Conservation (phyloP, 2,329 filamentous ascomycete genomes). For the Alternaria brassicae region DNA sequence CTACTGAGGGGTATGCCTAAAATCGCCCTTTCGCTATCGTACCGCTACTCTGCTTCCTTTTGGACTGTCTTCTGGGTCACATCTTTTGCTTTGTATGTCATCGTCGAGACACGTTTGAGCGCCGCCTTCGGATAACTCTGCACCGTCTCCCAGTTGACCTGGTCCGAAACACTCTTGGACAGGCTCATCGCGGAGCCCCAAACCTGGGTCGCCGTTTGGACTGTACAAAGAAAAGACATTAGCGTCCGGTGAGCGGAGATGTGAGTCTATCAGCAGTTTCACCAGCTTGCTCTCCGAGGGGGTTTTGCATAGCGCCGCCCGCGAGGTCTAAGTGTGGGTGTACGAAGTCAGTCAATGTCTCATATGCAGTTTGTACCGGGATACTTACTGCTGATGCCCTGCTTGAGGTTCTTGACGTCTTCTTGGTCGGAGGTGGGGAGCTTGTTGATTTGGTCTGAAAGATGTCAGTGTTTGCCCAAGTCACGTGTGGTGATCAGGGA, state of each 20-base stretch:
- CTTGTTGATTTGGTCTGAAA: conserved; percentile 49
- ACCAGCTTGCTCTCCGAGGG: conserved; percentile 47
- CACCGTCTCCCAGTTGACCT: conserved; percentile 18
- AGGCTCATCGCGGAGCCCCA: conserved; percentile 31
- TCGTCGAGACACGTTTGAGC: conserved; percentile 29
- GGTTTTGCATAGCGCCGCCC: conserved; percentile 46
- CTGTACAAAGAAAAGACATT: conserved; percentile 31
- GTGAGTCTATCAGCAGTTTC: conserved; percentile 47
- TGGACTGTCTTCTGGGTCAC: conserved; percentile 11
- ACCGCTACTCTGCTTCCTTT: conserved; percentile 18
- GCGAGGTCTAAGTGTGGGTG: conserved; percentile 18
- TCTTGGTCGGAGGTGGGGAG: conserved; percentile 49
- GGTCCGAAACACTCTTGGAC: conserved; percentile 22
- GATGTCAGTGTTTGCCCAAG: conserved; percentile 13
- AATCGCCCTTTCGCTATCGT: neutral
- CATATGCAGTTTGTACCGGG: no score
- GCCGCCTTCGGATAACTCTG: conserved; percentile 24
- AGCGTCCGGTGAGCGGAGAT: conserved; percentile 49
- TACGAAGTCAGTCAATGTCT: no score
- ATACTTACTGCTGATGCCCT: conserved; percentile 39
- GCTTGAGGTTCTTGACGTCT: conserved; percentile 48
- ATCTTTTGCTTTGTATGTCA: conserved; percentile 21
- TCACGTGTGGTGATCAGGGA: neutral
- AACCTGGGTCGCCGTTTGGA: conserved; percentile 32
- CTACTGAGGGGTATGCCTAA: neutral